Base-by-base conservation (phyloP, 495 filamentous ascomycete species). In the Podospora didyma region DNA sequence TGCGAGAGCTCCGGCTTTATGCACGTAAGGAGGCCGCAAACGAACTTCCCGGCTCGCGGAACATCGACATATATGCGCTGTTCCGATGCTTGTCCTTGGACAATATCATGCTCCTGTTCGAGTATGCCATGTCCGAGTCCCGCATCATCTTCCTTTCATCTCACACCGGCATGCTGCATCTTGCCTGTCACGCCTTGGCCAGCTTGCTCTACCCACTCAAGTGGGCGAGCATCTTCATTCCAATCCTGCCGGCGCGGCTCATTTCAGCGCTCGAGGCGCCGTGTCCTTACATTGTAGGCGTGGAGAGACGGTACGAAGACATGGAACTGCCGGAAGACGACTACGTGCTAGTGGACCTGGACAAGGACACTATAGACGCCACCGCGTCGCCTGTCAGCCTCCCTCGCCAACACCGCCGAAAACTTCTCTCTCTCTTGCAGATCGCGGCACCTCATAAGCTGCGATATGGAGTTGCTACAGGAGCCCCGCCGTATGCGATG, bases 81-180 rank as follows among this genome's bases (percentile, higher is more conserved):
- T 98, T 98, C 77, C 82, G 94, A 59, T 87, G 85, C 12, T 74
- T 98, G 28, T 92, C 89, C 11, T 84, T 97, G 56, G 86, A 89
- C 19, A 97, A 97, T 69, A 90, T 97, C 57, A 84, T 97, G 45
- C 83, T 90, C 24, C 80, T 98, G 22, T 88, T 97, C 66, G 94
- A 98, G 76, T 96, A 92, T 69, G 90, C 89, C 58, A 79, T 98
- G 65, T 85, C 89, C 2, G 94, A 98, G 71, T 92, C 92, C 17
- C 88, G 94, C 24, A 97, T 97, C 69, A 97, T 98, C 67, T 82
- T 98, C 52, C 75, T 97, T 26, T 97, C 94, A 12, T 96, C 93
- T 2, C 90, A 98, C 67, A 95, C 93, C 1, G 86, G 90, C 23
- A 97, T 98, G 94, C 81, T 98, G 49, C 90, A 97, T 65, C 84